Base-by-base conservation (phyloP, 352 stramenopile genomes). In the Blastocystis sp. region DNA sequence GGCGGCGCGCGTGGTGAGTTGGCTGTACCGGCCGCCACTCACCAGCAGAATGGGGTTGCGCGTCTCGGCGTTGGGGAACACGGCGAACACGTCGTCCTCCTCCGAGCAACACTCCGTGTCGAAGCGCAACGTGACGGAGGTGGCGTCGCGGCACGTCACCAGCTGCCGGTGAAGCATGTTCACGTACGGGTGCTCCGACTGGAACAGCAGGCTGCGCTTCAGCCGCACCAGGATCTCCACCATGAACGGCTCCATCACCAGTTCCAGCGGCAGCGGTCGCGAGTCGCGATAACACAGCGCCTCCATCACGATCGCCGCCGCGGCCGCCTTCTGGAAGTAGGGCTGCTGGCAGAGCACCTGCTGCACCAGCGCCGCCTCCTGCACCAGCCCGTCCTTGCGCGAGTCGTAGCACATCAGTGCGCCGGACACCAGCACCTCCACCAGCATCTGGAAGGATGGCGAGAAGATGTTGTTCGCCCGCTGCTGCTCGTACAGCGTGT, bases 11-110 rank as follows among this genome's bases (percentile, higher is more conserved):
- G 57, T 69, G 38, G 57, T 84, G 6, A 69, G 40, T 9, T 42
- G 45, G 3, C 52, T 28, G 40, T 84, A 84, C 34, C 69, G 38
- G n/a, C 69, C 70, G 45, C 74, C 74, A 34, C 52, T 68, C 60
- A 88, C 43, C 34, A 79, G 14, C 40, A 88, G 60, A 57, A 88
- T 78, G 2, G 64, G 68, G 34, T 88, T 88, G n/a, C 42, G 78
- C 24, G 48, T 59, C 4, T 84, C 34, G 1, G 38, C 17, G 61
- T 69, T 84, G n/a, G 74, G 74, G 74, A 84, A 84, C 78, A 88
- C 48, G 17, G 78, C 78, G 60, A 88, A 88, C n/a, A 79, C 63
- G 66, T 88, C 78, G 45, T 88, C 78, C 24, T 88, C 78, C 24
- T 74, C 78, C 21, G 78, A 88, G 52, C 78, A 88, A 28, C 45